Evolutionary conservation across 345 rosid genomes (phyloP).

Genomic region (Mangifera indica): DNA sequence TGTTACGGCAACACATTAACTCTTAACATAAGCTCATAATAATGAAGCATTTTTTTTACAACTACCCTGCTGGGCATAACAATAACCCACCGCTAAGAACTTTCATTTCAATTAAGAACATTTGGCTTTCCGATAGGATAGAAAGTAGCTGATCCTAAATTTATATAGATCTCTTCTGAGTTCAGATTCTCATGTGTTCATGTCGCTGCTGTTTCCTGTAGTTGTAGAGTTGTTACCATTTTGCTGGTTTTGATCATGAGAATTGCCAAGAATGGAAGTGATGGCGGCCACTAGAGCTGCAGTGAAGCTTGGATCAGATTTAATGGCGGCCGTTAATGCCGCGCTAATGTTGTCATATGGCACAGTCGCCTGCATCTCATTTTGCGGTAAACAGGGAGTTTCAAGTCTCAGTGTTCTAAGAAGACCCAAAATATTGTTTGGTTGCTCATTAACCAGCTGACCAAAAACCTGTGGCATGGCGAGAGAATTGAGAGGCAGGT

Average conservation of each 20-base stretch:
- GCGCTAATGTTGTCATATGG: slow-evolving; percentile 25
- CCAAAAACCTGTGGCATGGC: slow-evolving; percentile 26
- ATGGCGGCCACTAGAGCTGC: slow-evolving; percentile 53
- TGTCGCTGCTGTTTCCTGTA: slow-evolving; percentile 8
- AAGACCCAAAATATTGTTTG: slow-evolving; percentile 32
- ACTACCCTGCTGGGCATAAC: no score
- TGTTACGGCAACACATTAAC: no score
- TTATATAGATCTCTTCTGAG: neutral
- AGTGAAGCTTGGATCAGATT: slow-evolving; percentile 46
- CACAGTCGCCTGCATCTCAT: slow-evolving; percentile 14
- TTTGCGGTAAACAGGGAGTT: slow-evolving; percentile 10
- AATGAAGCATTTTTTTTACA: no score
- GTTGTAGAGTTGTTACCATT: slow-evolving; percentile 4
- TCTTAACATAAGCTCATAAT: no score
- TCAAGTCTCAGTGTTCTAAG: slow-evolving; percentile 28
- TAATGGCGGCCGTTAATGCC: slow-evolving; percentile 48
- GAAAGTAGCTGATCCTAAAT: neutral
- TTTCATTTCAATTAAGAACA: no score
- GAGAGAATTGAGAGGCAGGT: slow-evolving; percentile 8
- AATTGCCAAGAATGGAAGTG: slow-evolving; percentile 32
- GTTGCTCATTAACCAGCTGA: slow-evolving; percentile 31
- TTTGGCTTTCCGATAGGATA: neutral
- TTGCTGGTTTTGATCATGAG: neutral
- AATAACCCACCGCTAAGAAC: no score
- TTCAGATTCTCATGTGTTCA: neutral